phyloP scores from a whole-genome alignment of 169 alveolate genomes.

The Eimeria necatrix region DNA sequence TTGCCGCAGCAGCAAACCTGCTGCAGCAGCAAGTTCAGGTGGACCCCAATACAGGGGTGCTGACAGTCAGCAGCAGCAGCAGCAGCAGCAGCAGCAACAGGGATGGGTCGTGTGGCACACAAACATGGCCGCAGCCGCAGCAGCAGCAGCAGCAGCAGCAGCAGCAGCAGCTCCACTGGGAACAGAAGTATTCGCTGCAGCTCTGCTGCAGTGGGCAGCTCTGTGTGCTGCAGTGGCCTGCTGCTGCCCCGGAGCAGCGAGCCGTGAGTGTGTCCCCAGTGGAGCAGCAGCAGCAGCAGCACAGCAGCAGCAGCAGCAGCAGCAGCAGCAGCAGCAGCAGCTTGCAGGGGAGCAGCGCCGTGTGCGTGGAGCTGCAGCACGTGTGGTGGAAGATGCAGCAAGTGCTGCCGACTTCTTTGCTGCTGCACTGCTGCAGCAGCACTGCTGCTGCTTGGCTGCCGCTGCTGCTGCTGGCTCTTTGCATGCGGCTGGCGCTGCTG shows the following conservation, averaged over 20 bases:
- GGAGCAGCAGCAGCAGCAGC: constrained; percentile 1
- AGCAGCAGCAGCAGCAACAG: constrained; percentile 1
- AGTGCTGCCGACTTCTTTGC: no score
- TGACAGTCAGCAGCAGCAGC: background rate
- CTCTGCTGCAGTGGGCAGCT: background rate
- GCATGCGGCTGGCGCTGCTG: no score
- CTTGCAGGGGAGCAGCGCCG: no score
- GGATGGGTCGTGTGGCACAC: background rate
- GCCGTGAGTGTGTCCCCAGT: background rate
- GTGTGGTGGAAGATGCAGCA: no score
- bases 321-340: no score
- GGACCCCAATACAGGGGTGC: background rate
- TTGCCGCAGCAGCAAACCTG: no score
- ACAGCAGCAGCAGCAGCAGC: no score
- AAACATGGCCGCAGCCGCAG: background rate
- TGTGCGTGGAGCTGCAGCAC: no score
- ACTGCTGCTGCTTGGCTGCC: no score
- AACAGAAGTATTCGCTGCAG: background rate
- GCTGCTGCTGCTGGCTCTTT: no score
- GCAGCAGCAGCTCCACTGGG: background rate
- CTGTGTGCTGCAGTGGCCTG: background rate
- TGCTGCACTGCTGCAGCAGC: no score
- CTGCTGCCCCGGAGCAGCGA: background rate
- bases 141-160: constrained; percentile 1
- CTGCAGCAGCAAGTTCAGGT: background rate